phyloP scores from a whole-genome alignment of 768 basidiomycete species.

The Fomitopsis pulvina region DNA sequence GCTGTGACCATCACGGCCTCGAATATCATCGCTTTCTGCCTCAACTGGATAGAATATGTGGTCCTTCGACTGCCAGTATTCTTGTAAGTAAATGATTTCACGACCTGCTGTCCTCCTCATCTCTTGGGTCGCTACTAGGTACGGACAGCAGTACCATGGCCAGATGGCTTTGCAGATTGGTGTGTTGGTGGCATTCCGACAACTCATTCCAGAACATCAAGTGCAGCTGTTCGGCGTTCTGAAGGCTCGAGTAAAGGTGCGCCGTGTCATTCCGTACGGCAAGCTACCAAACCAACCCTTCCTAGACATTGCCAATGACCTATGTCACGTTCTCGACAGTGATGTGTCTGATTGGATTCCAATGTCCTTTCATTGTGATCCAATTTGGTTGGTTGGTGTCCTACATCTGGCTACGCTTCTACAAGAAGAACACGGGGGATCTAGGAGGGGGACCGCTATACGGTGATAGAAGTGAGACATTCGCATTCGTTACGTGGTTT shows the following conservation, averaged over 20 bases:
- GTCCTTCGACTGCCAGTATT: conserved; percentile 68
- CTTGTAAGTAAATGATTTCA: conserved; percentile 46
- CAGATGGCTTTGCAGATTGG: conserved; percentile 88
- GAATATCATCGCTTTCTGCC: conserved; percentile 82
- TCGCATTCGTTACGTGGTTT: conserved; percentile 94
- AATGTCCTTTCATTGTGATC: conserved; percentile 87
- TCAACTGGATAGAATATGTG: conserved; percentile 84
- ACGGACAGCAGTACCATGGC: conserved; percentile 86
- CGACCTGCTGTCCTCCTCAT: neutral
- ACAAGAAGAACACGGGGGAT: conserved; percentile 79
- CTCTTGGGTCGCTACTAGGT: conserved; percentile 38
- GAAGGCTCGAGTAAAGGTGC: conserved; percentile 85
- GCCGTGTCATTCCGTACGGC: neutral
- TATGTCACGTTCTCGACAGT: conserved; percentile 89
- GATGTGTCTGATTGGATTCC: conserved; percentile 75
- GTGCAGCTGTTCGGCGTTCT: conserved; percentile 85
- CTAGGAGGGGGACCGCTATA: conserved; percentile 62
- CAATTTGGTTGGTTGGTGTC: conserved; percentile 99
- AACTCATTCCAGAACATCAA: conserved; percentile 97
- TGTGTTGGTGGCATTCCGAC: conserved; percentile 93
- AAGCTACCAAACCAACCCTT: neutral
- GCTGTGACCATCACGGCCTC: conserved; percentile 69
- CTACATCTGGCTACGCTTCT: conserved; percentile 95
- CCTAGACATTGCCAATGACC: conserved; percentile 85
- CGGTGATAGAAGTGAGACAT: conserved; percentile 95